Evolutionary conservation across 148 eudicot species (phyloP).

Genomic region (Amaranthus cruentus): DNA sequence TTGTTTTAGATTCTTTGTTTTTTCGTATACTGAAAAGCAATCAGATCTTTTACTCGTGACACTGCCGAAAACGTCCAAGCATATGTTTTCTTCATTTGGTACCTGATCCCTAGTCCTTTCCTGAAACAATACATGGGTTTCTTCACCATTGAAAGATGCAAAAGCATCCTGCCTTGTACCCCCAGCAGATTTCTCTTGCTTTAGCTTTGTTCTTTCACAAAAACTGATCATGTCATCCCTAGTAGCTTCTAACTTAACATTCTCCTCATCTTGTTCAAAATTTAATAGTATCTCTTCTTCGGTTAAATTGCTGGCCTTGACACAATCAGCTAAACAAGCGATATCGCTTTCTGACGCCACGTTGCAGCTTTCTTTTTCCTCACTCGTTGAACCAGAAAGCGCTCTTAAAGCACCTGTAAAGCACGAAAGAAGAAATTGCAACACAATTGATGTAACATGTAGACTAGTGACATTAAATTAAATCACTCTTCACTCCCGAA

Average conservation of each 20-base stretch:
- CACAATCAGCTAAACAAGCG: neutral
- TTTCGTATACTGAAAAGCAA: neutral
- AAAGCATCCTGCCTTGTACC: neutral
- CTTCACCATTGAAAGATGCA: neutral
- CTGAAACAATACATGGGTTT: neutral
- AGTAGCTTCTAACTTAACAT: neutral
- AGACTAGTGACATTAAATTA: neutral
- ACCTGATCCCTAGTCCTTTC: too few species aligned
- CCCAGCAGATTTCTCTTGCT: neutral
- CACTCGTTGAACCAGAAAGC: neutral
- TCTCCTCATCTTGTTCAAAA: slow-evolving; percentile 3
- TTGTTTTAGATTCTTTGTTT: neutral
- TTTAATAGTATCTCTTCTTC: neutral
- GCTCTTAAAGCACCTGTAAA: neutral
- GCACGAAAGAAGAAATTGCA: neutral
- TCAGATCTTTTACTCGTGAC: neutral
- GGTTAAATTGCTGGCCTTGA: too few species aligned
- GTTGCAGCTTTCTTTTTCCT: slow-evolving; percentile 3
- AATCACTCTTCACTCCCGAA: neutral
- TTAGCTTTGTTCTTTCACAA: neutral
- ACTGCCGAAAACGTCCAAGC: neutral
- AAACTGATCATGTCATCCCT: neutral
- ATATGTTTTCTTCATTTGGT: too few species aligned
- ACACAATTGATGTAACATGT: neutral
- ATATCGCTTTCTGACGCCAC: neutral